Evolutionary conservation across 768 basidiomycete genomes (phyloP).

Genomic region (Tylopilus rubrobrunneus): DNA sequence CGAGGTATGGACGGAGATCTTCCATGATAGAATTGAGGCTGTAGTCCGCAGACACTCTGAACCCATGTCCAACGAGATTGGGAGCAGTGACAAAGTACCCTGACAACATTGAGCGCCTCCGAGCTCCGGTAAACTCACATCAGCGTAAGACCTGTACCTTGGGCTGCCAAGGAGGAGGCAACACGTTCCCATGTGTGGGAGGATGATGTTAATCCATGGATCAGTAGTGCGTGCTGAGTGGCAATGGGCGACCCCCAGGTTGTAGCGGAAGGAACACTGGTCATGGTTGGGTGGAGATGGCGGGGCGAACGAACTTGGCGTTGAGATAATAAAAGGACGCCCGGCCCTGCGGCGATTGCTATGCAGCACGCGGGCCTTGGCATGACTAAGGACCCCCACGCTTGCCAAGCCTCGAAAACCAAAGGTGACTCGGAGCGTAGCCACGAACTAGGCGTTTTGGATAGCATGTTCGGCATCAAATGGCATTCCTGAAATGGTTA

Average conservation of each 20-base stretch:
- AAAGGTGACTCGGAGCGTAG: too few relatives aligned
- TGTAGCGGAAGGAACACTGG: slow-evolving; percentile 12
- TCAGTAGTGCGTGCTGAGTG: slow-evolving; percentile 20
- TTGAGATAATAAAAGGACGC: too few relatives aligned
- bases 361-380: too few relatives aligned
- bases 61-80: slow-evolving; percentile 17
- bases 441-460: too few relatives aligned
- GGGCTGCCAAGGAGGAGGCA: slow-evolving; percentile 11
- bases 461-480: too few relatives aligned
- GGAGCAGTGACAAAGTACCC: slow-evolving; percentile 22
- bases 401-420: too few relatives aligned
- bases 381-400: too few relatives aligned
- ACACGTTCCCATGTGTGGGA: slow-evolving; percentile 20
- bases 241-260: slow-evolving; percentile 21
- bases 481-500: too few relatives aligned
- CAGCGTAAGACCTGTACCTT: slow-evolving; percentile 6
- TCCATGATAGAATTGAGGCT: slow-evolving; percentile 4
- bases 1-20: slow-evolving; percentile 18
- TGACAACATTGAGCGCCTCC: neutral
- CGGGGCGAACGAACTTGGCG: too few relatives aligned
- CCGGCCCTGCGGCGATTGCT: too few relatives aligned
- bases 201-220: slow-evolving; percentile 23
- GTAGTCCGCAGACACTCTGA: slow-evolving; percentile 10
- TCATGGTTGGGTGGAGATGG: slow-evolving; percentile 6
- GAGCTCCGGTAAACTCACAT: too few relatives aligned